Percentiles rank a stretch among this genome's conserved stretches.
phyloP scores from a whole-genome alignment of 306 rosid species.

The Mimosa bimucronata region DNA sequence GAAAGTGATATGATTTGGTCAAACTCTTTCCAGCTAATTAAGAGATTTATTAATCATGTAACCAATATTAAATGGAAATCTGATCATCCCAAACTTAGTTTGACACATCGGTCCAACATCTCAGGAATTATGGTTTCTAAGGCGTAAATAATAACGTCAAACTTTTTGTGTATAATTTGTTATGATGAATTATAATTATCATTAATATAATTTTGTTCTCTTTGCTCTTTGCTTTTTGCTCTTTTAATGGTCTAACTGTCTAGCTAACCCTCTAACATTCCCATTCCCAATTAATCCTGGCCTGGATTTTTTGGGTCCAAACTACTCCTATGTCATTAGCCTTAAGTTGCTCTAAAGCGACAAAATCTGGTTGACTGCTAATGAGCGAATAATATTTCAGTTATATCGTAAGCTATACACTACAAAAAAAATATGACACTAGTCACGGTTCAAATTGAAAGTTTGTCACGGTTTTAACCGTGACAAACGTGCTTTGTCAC shows the following conservation, averaged over 20 bases:
- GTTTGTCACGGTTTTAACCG: too few species aligned
- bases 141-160: not conserved
- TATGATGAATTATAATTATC: not conserved
- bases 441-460: too few species aligned
- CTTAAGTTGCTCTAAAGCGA: not conserved
- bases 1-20: slow-evolving; percentile 33
- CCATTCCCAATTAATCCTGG: too few species aligned
- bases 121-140: not conserved
- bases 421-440: too few species aligned
- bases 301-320: too few species aligned
- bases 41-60: not conserved
- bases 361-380: not conserved
- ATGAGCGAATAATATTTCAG: not conserved
- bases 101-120: not conserved
- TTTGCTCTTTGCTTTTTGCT: too few species aligned
- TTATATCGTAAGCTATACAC: not conserved
- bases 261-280: not conserved
- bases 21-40: slow-evolving; percentile 10
- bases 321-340: not conserved
- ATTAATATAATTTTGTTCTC: not conserved
- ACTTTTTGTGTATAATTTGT: not conserved
- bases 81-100: not conserved
- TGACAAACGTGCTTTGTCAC: too few species aligned
- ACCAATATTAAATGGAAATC: not conserved
- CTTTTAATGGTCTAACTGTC: not conserved